These are phyloP conservation scores for Clathrospora elynae DNA, from an alignment of 2,329 filamentous ascomycete genomes.

Conservation along the genomic window DNA sequence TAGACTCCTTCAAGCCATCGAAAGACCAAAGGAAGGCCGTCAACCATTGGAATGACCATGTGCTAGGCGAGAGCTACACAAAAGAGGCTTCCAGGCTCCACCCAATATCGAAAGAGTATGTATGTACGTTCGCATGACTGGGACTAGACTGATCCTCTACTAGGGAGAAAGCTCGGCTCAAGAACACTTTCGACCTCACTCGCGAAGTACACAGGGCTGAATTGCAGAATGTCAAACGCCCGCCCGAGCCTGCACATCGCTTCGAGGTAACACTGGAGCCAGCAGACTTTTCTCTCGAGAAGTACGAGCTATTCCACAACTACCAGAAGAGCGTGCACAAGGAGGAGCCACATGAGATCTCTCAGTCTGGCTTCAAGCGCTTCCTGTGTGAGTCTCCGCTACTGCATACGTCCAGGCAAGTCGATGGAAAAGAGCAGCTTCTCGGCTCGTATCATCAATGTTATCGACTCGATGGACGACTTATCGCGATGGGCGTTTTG, in stretches of 20 bases:
- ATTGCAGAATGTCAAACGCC: constrained; percentile 57
- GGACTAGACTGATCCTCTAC: constrained; percentile 4
- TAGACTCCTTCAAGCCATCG: constrained; percentile 65
- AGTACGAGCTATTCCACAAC: constrained; percentile 72
- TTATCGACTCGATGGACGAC: constrained; percentile 75
- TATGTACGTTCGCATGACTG: not conserved
- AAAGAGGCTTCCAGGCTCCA: constrained; percentile 67
- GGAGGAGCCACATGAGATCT: constrained; percentile 65
- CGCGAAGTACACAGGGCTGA: constrained; percentile 74
- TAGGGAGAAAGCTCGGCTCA: constrained; percentile 64
- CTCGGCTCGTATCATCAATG: constrained; percentile 82
- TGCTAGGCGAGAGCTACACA: constrained; percentile 70
- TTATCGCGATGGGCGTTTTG: constrained; percentile 77
- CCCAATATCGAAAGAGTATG: constrained; percentile 70
- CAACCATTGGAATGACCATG: constrained; percentile 75
- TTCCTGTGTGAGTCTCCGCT: constrained; percentile 78
- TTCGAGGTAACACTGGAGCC: constrained; percentile 73
- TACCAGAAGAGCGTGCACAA: constrained; percentile 77
- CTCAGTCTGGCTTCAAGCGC: constrained; percentile 65
- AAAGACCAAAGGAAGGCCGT: constrained; percentile 76
- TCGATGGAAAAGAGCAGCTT: constrained; percentile 58
- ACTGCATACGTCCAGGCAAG: constrained; percentile 51
- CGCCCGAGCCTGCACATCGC: constrained; percentile 68
- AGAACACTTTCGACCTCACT: constrained; percentile 69
- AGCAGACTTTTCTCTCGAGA: constrained; percentile 75